Evolutionary conservation across 2,329 filamentous ascomycete genomes (phyloP).

Genomic region (Magnaporthales sp.): DNA sequence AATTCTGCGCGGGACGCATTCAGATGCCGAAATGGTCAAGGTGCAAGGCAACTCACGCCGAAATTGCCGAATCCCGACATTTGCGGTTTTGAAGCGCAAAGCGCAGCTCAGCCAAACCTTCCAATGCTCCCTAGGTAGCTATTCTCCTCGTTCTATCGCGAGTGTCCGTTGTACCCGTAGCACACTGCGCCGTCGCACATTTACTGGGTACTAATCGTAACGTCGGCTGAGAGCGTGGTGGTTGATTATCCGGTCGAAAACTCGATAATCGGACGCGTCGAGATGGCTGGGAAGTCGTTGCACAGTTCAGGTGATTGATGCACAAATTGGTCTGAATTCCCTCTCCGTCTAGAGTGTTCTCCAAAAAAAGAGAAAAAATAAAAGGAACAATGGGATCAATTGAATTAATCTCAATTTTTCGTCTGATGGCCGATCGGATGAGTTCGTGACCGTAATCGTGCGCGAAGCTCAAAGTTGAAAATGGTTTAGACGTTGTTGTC

Average conservation of each 20-base stretch:
- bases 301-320: not conserved
- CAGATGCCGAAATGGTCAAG: not conserved
- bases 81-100: not conserved
- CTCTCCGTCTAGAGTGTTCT: not conserved
- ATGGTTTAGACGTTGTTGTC: not conserved
- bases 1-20: not conserved
- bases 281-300: not conserved
- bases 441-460: not conserved
- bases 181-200: not conserved
- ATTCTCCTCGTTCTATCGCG: not conserved
- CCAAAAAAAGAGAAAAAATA: not conserved
- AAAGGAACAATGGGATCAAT: not conserved
- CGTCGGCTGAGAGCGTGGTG: not conserved
- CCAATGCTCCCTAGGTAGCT: not conserved
- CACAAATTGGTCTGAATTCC: not conserved
- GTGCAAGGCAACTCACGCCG: constrained; percentile 30
- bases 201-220: not conserved
- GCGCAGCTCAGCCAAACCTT: not conserved
- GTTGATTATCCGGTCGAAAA: not conserved
- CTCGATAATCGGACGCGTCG: not conserved
- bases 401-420: not conserved
- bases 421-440: not conserved
- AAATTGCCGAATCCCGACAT: constrained; percentile 46
- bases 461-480: not conserved
- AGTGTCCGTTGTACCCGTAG: not conserved